Evolutionary conservation across 2,329 filamentous ascomycete genomes (phyloP).

Genomic region (Calonectria pseudoreteaudii): DNA sequence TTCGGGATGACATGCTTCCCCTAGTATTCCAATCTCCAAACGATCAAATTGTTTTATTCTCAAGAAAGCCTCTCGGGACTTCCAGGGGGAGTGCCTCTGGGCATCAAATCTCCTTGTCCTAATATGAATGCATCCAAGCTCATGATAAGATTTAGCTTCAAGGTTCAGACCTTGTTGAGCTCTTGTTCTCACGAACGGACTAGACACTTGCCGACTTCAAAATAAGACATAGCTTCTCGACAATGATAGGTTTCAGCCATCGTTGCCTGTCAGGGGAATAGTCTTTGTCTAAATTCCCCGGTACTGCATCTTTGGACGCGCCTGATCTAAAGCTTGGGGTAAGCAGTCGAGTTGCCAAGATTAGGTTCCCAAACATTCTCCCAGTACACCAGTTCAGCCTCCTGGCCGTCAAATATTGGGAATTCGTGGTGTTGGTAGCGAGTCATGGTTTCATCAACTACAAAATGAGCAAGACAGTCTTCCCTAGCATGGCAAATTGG

Average conservation of each 20-base stretch:
- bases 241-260: not conserved
- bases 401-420: not conserved
- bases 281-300: not conserved
- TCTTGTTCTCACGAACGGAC: too few relatives aligned
- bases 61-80: not conserved
- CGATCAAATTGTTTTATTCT: not conserved
- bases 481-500: not conserved
- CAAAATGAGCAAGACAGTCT: not conserved
- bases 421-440: not conserved
- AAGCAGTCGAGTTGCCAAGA: not conserved
- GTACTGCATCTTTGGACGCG: not conserved
- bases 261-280: not conserved
- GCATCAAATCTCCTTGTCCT: not conserved
- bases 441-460: not conserved
- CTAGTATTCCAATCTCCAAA: not conserved
- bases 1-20: not conserved
- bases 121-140: not conserved
- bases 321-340: not conserved
- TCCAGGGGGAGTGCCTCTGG: accelerated
- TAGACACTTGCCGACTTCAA: too few relatives aligned
- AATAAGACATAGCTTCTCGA: not conserved
- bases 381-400: not conserved
- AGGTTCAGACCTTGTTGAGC: too few relatives aligned
- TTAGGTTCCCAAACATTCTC: not conserved
- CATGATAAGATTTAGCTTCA: not conserved